phyloP scores from a whole-genome alignment of 202 grass and related monocot genomes.

The Schoenoplectus tabernaemontani region DNA sequence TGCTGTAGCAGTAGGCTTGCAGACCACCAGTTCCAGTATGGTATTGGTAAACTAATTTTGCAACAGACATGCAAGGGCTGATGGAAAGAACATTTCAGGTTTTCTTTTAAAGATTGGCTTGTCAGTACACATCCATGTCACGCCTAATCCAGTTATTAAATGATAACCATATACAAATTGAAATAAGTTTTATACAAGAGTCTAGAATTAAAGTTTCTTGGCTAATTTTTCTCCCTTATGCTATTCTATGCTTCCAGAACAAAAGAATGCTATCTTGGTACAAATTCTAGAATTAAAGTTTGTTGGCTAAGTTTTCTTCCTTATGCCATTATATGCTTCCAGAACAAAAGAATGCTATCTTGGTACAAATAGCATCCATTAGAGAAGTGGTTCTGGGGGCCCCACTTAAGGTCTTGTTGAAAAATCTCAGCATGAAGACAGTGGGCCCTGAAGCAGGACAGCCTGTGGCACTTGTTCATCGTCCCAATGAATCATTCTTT shows the following conservation, averaged over 20 bases:
- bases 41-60: background rate
- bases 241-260: slow-evolving; percentile 46
- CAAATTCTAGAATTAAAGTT: too few species aligned
- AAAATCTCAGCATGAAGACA: slow-evolving; percentile 65
- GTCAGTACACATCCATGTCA: background rate
- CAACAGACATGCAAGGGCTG: background rate
- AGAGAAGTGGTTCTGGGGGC: slow-evolving; percentile 95
- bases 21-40: background rate
- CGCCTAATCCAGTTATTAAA: background rate
- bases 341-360: slow-evolving; percentile 73
- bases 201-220: background rate
- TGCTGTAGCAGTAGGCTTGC: background rate
- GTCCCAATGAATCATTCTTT: slow-evolving; percentile 94
- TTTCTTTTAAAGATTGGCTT: background rate
- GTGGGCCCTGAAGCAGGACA: slow-evolving; percentile 61
- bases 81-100: background rate
- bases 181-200: background rate
- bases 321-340: too few species aligned
- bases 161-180: background rate
- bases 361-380: slow-evolving; percentile 91
- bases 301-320: too few species aligned
- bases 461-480: slow-evolving; percentile 92
- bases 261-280: too few species aligned
- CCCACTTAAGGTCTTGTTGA: slow-evolving; percentile 78
- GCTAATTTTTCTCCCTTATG: slow-evolving; percentile 1